Evolutionary conservation across 1,284 basidiomycete genomes (phyloP), one percentile per base, ranked within the genome.

Genomic region (Trametes hirsuta): DNA sequence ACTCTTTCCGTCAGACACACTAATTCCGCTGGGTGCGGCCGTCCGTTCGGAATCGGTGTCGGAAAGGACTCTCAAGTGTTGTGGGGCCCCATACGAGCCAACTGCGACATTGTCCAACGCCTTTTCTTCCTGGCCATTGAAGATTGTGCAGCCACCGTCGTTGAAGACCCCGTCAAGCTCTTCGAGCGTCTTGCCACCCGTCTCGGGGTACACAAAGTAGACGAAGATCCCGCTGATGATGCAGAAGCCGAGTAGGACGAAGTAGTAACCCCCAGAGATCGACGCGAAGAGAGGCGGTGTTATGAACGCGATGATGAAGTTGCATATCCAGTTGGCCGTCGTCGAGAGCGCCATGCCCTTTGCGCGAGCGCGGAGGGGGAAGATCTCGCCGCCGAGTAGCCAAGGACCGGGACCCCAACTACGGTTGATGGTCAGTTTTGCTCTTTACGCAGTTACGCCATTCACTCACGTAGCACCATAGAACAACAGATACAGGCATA

Each of bases 341-440:
- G 84, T 85, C 24, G 85, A 84, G 49, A 90, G 74, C 18, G 84
- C 84, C 75, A 88, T 84, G 69, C 87, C 87, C 66, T 86, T 86
- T 35, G 87, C 82, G 62, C 87, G 81, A 35, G 86, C 84, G 24
- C 85, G 84, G 58, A 87, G 77, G 18, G 88, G 87, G 76, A 88
- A 90, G 62, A 90, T 82, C 67, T 86, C 84, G 2, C 82, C 81
- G 15, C 80, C 79, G 18, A 85, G 74, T 8, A 85, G 73, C 83
- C 86, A 90, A 3, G 85, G 84, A 42, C 78, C 79, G 1, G 88
- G 88, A 36, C 88, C 88, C 84, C 86, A 87, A 9, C 75, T 77
- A 56, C 12, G 39, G 41, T 3, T 18, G 40, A 42, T 4, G 10
- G 15, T 53, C 24, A 35, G 44, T 57, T 24, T 12, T 5, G 6